Base-by-base conservation (phyloP, 129 eudicot species). In the Lactuca sativa region DNA sequence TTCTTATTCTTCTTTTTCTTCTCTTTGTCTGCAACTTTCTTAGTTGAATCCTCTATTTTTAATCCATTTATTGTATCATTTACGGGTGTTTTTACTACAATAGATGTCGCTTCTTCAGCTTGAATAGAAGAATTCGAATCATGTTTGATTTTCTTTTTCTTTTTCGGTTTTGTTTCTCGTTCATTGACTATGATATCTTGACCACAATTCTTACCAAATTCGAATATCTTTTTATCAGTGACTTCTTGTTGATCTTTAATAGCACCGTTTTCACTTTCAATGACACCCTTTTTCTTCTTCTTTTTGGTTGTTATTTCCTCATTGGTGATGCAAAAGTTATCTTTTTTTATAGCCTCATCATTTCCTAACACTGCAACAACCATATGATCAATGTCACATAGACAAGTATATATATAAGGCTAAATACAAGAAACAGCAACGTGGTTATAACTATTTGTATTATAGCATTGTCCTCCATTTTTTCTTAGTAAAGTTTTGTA, bases 1-100 rank as follows among this genome's bases (percentile, higher is more conserved):
- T 68, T 76, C 61, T 70, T 76, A 70, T 80, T 80, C 80, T 81
- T 84, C 72, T 81, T 84, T 55, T 74, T 74, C 40, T 17, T 69
- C 70, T 68, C 70, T 31, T 61, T 69, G 53, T 52, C 14, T 48
- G 55, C 63, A 13, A 57, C 68, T 36, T 61, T 36, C 36, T 61
- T 7, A 14, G 66, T 61, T 36, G 18, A 61, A 61, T 61, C 48
- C 14, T 61, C 66, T 61, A 36, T 34, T 36, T 61, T n/a, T 41
- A 34, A 61, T 61, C 47, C 65, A 60, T 34, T 60, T 60, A 33
- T 9, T 4, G 48, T 60, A 60, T 61, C 49, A 34, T 2, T 47
- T 11, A 11, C 30, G 10, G 53, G 33, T 18, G 48, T 55, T 37
- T 70, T 65, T 58, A 67, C 48, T 34, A 32, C 66, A 60, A 49